A percentile compares a stretch with the other conserved stretches of the same genome.
Conservation (phyloP, 1,284 basidiomycete genomes). For the Cutaneotrichosporon arboriforme region DNA sequence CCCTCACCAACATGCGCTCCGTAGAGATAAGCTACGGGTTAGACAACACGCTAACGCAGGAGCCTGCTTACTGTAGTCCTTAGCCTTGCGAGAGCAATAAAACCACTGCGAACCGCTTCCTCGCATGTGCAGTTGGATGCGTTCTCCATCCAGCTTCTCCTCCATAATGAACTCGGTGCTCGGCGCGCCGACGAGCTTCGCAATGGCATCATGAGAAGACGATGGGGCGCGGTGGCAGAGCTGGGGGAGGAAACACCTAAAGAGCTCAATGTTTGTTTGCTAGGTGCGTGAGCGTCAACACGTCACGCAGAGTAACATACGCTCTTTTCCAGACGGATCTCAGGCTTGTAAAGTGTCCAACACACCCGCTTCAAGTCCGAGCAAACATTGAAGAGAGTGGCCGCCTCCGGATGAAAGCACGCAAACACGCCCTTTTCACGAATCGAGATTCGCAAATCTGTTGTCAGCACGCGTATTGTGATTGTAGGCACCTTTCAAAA, state of each 20-base stretch:
- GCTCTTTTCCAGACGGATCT: conserved; percentile 42
- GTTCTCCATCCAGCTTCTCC: conserved; percentile 91
- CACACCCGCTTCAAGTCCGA: conserved; percentile 88
- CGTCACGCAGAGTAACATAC: conserved; percentile 54
- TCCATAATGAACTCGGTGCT: conserved; percentile 73
- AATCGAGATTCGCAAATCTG: conserved; percentile 50
- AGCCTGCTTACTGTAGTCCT: conserved; percentile 80
- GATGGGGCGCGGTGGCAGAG: conserved; percentile 76
- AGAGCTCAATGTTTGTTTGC: conserved; percentile 75
- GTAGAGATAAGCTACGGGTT: conserved; percentile 60
- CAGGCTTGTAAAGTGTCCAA: conserved; percentile 52
- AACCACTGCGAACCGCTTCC: conserved; percentile 69
- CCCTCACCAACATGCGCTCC: conserved; percentile 72
- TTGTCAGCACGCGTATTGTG: not conserved
- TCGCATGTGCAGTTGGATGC: conserved; percentile 87
- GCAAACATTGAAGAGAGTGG: conserved; percentile 85
- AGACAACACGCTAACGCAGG: not conserved
- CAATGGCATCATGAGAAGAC: conserved; percentile 67
- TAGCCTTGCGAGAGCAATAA: conserved; percentile 88
- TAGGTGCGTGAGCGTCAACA: conserved; percentile 36
- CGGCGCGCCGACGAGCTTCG: conserved; percentile 68
- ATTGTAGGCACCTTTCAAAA: conserved; percentile 63
- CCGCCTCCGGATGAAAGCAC: conserved; percentile 84
- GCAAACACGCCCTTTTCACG: conserved; percentile 75
- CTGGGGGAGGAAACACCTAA: conserved; percentile 83